Base-by-base conservation (phyloP, 169 alveolate species). In the Plasmodium fragile region DNA sequence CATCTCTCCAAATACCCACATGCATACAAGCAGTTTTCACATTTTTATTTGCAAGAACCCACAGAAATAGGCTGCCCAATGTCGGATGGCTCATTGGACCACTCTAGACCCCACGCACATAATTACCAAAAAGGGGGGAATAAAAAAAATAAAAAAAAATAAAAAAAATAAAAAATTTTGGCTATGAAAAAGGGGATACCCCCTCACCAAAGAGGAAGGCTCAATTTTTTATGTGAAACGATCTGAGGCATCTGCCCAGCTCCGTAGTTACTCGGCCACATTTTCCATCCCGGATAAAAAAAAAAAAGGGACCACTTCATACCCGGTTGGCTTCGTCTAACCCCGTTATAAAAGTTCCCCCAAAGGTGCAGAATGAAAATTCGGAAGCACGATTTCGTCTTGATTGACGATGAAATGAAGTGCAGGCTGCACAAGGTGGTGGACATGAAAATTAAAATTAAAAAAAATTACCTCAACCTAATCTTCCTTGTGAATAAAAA, bases 401-500 rank as follows among this genome's bases (percentile, higher is more conserved):
- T 87, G 25, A 87, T 87, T 1, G 93, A 87, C 30, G 93, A 87
- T 25, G 93, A 78, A 11, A 18, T 87, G 4, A 87, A 78, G 81
- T 87, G 89, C 34, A 55, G 84, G 22, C 25, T 87, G 32, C 87
- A 78, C 43, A 87, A 87, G 59, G 72, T 87, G 32, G 93, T 79
- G 16, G 93, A 87, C n/a, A 78, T 65, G 80, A 87, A 87, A 78
- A 78, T 87, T 22, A 87, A 77, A 59, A 87, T 87, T 39, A 87
- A 87, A 78, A 78, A 55, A 36, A 87, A 87, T 16, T 77, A 55
- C 39, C 65, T 87, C 11, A 87, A 87, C 41, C 34, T 87, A 52
- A 22, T 87, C 4, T 87, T 87, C 70, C 71, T 87, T 7, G 87
- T 87, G 22, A 87, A 87, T 36, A 87, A 87, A 65, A 87, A 87